Conservation (phyloP, 2,329 filamentous ascomycete species). For the Venturia pyrina region DNA sequence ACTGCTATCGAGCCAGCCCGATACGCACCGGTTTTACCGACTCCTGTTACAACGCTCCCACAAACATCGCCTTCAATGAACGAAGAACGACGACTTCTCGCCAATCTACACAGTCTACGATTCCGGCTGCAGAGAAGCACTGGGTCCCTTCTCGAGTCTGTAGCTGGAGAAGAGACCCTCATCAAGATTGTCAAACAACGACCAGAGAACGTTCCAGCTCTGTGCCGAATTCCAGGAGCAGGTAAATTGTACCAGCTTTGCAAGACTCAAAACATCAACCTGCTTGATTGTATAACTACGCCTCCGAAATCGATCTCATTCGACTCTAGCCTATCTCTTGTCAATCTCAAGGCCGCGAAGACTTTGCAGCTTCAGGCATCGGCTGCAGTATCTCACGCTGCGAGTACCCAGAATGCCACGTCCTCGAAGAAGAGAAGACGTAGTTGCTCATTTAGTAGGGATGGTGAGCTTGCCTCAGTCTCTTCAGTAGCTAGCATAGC, state of each 20-base stretch:
- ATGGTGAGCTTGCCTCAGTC: not conserved
- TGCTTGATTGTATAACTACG: not conserved
- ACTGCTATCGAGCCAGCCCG: not conserved
- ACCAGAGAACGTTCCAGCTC: not conserved
- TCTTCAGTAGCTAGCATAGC: not conserved
- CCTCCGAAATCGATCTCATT: not conserved
- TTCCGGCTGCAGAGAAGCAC: constrained; percentile 1
- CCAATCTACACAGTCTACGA: not conserved
- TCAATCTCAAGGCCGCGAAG: too few relatives aligned
- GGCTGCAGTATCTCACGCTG: not conserved
- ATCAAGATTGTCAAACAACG: not conserved
- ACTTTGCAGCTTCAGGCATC: not conserved
- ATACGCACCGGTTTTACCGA: not conserved
- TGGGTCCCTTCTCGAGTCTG: not conserved
- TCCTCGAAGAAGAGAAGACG: not conserved
- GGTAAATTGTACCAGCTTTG: not conserved
- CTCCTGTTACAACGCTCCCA: not conserved
- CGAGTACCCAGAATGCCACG: not conserved
- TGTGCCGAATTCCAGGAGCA: constrained; percentile 6
- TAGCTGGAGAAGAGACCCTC: not conserved
- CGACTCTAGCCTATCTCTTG: not conserved
- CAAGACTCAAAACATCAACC: not conserved
- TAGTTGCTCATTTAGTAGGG: not conserved
- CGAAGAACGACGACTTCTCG: not conserved
- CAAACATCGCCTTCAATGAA: not conserved